Base-by-base conservation (phyloP, 148 eudicot species). In the Camellia sinensis region DNA sequence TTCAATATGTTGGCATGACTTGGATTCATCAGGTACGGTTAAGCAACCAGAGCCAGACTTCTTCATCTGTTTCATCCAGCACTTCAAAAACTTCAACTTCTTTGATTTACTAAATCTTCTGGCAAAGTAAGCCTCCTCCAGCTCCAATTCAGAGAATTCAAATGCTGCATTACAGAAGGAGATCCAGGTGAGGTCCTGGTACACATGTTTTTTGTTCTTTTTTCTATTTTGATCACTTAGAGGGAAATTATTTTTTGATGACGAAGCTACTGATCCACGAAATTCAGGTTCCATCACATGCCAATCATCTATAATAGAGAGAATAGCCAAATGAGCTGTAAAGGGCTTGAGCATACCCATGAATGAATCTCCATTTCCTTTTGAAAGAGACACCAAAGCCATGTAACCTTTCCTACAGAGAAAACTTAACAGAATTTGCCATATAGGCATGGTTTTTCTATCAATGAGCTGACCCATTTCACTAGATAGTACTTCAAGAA, bases 51-150 rank as follows among this genome's bases (percentile, higher is more conserved):
- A 53, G 48, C 59, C 79, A 18, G 44, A 82, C 77, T 85, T 88
- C 43, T 73, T 78, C 29, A 92, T 85, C 86, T 95, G 97, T 78
- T 91, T 93, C 88, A 91, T 89, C 99, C 99, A 95, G 87, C 97
- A 93, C 82, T 86, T 91, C 21, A 95, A 74, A 85, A 95, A 93
- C 86, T 91, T 93, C 75, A 93, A 84, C 91, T 89, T 95, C 88
- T 93, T 95, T 67, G 94, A 90, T 45, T 77, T 77, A 62, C 80
- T 86, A 65, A 73, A 78, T 40, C 86, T 74, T 81, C 82, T 75
- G 67, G 85, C 77, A 66, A 87, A 84, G 81, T 88, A 95, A 75
- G 93, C 88, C 78, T 87, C 97, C 57, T 89, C 90, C 84, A 95
- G 88, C 57, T 91, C 92, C 85, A 95, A 79, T 75, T 83, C 65